Evolutionary conservation across 768 basidiomycete genomes (phyloP).

Genomic region (Harrya chromipes): DNA sequence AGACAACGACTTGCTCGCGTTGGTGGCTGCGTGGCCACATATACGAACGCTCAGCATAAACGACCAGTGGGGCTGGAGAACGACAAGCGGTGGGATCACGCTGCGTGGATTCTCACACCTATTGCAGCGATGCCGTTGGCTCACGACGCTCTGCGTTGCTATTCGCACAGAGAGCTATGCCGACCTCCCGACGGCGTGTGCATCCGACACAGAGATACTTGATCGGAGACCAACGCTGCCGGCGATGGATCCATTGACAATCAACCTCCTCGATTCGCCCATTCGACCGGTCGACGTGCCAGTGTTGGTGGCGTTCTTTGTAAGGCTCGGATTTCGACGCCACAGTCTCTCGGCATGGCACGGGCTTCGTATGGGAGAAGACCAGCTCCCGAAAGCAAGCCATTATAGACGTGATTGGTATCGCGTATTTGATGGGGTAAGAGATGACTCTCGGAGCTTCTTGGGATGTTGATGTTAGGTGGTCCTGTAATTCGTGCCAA

Average conservation of each 20-base stretch:
- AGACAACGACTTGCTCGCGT: slow-evolving; percentile 4
- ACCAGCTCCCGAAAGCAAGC: too few relatives aligned
- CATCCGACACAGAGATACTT: too few relatives aligned
- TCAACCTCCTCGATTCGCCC: slow-evolving; percentile 1
- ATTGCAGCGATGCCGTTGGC: background rate
- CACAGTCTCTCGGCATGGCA: too few relatives aligned
- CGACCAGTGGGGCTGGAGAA: slow-evolving; percentile 9
- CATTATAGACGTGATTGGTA: too few relatives aligned
- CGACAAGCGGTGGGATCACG: background rate
- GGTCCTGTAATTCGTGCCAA: too few relatives aligned
- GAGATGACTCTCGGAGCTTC: too few relatives aligned
- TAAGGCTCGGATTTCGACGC: too few relatives aligned
- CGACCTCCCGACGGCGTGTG: background rate
- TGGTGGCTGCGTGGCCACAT: slow-evolving; percentile 9
- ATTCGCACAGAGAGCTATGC: background rate
- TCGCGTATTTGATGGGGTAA: too few relatives aligned
- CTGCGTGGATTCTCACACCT: slow-evolving; percentile 1
- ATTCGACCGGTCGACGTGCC: background rate
- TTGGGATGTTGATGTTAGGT: too few relatives aligned
- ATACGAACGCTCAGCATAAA: slow-evolving; percentile 7
- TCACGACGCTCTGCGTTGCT: slow-evolving; percentile 3
- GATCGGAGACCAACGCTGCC: too few relatives aligned
- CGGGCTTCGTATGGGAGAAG: too few relatives aligned
- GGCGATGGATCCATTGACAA: background rate
- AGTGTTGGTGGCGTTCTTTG: background rate